phyloP scores from a whole-genome alignment of 306 rosid genomes.

The Comarum palustre region DNA sequence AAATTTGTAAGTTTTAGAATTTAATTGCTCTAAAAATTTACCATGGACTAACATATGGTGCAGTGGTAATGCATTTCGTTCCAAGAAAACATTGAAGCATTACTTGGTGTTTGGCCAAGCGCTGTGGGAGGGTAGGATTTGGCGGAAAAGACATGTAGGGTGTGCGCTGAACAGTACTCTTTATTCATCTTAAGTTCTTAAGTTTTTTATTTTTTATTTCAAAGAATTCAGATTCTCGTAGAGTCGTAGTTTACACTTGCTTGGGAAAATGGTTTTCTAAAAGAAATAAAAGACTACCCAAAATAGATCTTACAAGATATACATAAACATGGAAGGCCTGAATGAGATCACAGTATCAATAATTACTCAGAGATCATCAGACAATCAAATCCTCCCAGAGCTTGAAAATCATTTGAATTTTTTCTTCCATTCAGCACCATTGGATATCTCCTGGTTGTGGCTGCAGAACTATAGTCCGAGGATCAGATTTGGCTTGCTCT shows the following conservation, averaged over 20 bases:
- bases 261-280: neutral
- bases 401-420: neutral
- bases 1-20: no score
- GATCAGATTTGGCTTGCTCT: neutral
- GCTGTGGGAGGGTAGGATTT: neutral
- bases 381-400: neutral
- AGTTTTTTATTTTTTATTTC: neutral
- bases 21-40: no score
- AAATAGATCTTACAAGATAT: slow-evolving; percentile 25
- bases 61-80: neutral
- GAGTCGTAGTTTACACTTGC: neutral
- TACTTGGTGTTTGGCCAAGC: neutral
- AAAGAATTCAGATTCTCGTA: neutral
- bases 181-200: neutral
- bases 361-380: neutral
- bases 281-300: neutral
- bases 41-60: neutral
- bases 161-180: no score
- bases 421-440: neutral
- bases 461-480: neutral
- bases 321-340: slow-evolving; percentile 8
- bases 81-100: no score
- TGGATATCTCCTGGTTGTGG: neutral
- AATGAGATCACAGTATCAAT: neutral
- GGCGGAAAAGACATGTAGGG: no score